Percentiles rank a stretch among this genome's conserved stretches.
These are phyloP conservation scores for Botryosphaeria dothidea DNA, from an alignment of 2,329 filamentous ascomycete species.

Conservation along the genomic window DNA sequence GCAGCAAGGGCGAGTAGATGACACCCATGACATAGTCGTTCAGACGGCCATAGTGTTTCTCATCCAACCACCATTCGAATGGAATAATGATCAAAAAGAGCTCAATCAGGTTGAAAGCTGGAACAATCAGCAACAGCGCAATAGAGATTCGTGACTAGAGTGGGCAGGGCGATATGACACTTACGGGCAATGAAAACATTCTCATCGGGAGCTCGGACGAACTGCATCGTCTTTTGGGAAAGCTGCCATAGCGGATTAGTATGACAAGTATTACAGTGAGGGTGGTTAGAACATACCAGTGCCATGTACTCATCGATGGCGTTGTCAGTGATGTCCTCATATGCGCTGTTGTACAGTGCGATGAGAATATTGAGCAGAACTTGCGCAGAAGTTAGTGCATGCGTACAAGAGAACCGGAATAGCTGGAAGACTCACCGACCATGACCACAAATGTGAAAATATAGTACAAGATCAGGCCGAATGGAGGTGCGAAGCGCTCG, in stretches of 20 bases:
- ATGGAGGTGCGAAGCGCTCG: slow-evolving; percentile 87
- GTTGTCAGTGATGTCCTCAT: slow-evolving; percentile 90
- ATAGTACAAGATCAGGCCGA: slow-evolving; percentile 94
- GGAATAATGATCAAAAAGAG: slow-evolving; percentile 75
- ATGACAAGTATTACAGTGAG: not conserved
- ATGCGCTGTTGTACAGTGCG: slow-evolving; percentile 93
- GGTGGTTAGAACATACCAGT: slow-evolving; percentile 42
- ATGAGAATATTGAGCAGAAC: slow-evolving; percentile 94
- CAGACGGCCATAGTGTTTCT: slow-evolving; percentile 69
- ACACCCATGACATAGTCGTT: slow-evolving; percentile 88
- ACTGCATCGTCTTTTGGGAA: slow-evolving; percentile 87
- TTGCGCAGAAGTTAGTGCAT: not conserved
- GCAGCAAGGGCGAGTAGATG: slow-evolving; percentile 80
- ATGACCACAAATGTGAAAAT: slow-evolving; percentile 97
- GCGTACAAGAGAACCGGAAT: no score
- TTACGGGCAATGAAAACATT: slow-evolving; percentile 88
- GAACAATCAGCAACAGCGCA: not conserved
- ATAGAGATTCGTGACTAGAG: not conserved
- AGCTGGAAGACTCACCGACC: slow-evolving; percentile 50
- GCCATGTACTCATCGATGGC: slow-evolving; percentile 95
- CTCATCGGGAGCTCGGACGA: slow-evolving; percentile 93
- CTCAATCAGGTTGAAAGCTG: slow-evolving; percentile 84
- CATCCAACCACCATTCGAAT: slow-evolving; percentile 95
- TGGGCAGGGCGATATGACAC: slow-evolving; percentile 27
- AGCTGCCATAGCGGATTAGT: not conserved